Conservation (phyloP, 139 green algal species). For the Chlorella sorokiniana region DNA sequence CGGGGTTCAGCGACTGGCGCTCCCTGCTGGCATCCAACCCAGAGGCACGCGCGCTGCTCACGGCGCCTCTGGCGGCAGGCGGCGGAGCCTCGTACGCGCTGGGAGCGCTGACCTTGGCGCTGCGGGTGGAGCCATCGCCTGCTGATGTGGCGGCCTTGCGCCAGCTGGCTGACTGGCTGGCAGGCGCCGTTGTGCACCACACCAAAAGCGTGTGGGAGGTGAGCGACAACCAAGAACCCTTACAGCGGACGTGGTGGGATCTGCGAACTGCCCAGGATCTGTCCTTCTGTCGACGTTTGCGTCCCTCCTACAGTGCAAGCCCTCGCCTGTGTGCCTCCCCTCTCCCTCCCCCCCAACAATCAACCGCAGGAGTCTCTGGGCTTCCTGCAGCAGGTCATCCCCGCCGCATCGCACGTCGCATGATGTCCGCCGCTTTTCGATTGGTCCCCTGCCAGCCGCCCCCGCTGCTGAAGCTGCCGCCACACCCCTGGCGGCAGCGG, state of each 20-base stretch:
- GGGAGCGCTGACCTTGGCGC: constrained; percentile 5
- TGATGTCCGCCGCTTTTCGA: background rate
- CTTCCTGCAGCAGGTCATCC: constrained; percentile 14
- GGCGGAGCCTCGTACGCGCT: background rate
- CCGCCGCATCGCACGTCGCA: background rate
- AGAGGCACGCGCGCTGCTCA: background rate
- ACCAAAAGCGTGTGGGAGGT: constrained; percentile 28
- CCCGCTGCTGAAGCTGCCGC: background rate
- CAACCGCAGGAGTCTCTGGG: constrained; percentile 12
- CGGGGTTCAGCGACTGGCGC: background rate
- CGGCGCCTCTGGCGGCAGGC: background rate
- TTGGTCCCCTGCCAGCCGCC: background rate
- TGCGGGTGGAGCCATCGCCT: background rate
- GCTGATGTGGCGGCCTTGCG: background rate
- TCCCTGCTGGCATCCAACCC: background rate
- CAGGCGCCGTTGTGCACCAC: background rate
- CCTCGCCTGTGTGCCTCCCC: background rate
- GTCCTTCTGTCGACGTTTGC: background rate
- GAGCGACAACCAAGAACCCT: background rate
- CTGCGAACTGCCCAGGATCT: background rate
- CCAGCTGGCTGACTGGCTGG: constrained; percentile 1
- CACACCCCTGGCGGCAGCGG: background rate
- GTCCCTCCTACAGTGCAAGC: background rate
- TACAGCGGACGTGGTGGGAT: background rate
- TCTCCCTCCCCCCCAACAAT: no score